Base-by-base conservation (phyloP, 352 stramenopile species). In the Globisporangium cylindrosporum region DNA sequence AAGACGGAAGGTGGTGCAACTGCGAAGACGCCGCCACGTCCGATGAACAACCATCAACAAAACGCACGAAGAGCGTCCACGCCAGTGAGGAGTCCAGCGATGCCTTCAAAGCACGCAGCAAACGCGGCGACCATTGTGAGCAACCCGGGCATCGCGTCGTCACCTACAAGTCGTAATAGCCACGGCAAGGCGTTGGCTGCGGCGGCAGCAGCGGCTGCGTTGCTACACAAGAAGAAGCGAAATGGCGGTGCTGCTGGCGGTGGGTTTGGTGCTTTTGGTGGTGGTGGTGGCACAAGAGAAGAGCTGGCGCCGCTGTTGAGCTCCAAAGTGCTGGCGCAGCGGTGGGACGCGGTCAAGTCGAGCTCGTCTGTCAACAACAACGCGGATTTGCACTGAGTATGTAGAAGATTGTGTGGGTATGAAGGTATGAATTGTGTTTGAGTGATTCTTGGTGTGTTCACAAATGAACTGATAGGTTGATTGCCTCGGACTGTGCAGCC, bases 221-320 rank as follows among this genome's bases (percentile, higher is more conserved):
- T 62, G 9, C 53, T 58, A 29, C 62, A 51, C 12, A 49, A 66
- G 25, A 67, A 67, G 49, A 67, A 67, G 53, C 53, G 46, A 14
- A 56, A 58, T 9, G 43, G 15, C 43, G 5, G 15, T 51, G 43
- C 15, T n/a, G 18, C 4, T n/a, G 18, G 43, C 18, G 18, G 43
- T 51, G 43, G 43, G 0, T 51, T 51, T 51, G 43, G 43, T 10
- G 6, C 14, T 20, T 20, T 10, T 51, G 61, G 41, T 2, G 20
- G 43, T 22, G 43, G 41, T 2, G 20, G n/a, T 4, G 60, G 78
- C 7, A 82, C 80, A 8, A 81, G 68, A 15, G 80, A 76, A n/a
- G 84, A 92, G 66, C 76, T 79, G 22, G 74, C 88, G 73, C 84
- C 84, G 55, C 66, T 92, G 34, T 66, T 92, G 65, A 77, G 74